Percentiles rank a stretch among this genome's conserved stretches.
Evolutionary conservation across 805 yeast genomes (phyloP).

Genomic region (Saccharomyces mikatae): DNA sequence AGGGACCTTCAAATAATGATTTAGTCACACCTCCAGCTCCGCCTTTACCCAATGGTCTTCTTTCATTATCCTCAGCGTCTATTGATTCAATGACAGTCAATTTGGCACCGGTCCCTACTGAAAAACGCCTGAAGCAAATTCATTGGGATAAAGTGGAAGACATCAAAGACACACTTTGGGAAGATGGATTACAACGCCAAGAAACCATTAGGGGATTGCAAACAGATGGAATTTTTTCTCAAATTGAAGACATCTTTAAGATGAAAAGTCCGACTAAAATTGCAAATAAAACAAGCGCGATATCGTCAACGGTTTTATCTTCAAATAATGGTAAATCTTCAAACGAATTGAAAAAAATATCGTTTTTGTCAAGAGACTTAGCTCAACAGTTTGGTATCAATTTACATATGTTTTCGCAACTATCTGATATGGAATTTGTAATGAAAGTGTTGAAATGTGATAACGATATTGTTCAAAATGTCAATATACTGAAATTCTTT

Average conservation of each 20-base stretch:
- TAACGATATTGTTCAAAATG: slow-evolving; percentile 41
- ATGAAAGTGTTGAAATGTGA: slow-evolving; percentile 54
- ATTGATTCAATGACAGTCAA: slow-evolving; percentile 8
- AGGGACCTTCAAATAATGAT: background rate
- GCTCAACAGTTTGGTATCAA: slow-evolving; percentile 79
- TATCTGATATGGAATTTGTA: slow-evolving; percentile 48
- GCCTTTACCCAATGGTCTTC: slow-evolving; percentile 17
- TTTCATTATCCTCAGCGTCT: slow-evolving; percentile 10
- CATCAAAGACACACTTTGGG: slow-evolving; percentile 59
- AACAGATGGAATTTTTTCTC: slow-evolving; percentile 55
- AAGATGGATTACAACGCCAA: slow-evolving; percentile 30
- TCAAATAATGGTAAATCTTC: background rate
- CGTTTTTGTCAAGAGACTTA: slow-evolving; percentile 59
- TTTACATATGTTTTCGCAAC: slow-evolving; percentile 50
- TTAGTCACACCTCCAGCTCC: slow-evolving; percentile 3
- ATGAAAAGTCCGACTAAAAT: slow-evolving; percentile 38
- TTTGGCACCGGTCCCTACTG: slow-evolving; percentile 26
- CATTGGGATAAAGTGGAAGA: slow-evolving; percentile 74
- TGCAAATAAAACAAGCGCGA: slow-evolving; percentile 27
- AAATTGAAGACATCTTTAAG: slow-evolving; percentile 50
- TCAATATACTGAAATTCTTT: slow-evolving; percentile 60
- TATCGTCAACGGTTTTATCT: background rate
- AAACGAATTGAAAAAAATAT: slow-evolving; percentile 33
- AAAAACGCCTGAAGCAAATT: slow-evolving; percentile 60
- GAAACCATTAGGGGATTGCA: slow-evolving; percentile 43